Percentiles rank a stretch among this genome's conserved stretches.
Evolutionary conservation across 306 rosid genomes (phyloP).

Genomic region (Sicyos edulis): DNA sequence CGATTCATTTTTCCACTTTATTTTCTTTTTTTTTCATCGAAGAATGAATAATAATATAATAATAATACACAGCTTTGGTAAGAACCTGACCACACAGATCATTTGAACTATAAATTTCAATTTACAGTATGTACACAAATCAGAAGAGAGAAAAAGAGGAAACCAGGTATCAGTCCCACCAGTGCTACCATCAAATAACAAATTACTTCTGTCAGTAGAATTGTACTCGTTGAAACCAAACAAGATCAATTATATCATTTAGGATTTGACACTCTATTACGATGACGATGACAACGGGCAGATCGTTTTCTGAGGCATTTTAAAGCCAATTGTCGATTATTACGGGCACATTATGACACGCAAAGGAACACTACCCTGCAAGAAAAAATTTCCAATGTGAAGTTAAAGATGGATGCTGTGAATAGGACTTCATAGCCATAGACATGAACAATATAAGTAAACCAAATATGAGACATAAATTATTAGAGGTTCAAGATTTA

Average conservation of each 20-base stretch:
- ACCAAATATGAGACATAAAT: background rate
- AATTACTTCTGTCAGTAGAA: slow-evolving; percentile 56
- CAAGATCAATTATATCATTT: slow-evolving; percentile 20
- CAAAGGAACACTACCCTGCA: slow-evolving; percentile 4
- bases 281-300: background rate
- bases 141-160: slow-evolving; percentile 34
- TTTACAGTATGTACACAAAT: slow-evolving; percentile 76
- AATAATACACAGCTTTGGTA: slow-evolving; percentile 42
- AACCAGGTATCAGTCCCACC: slow-evolving; percentile 39
- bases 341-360: background rate
- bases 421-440: background rate
- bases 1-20: slow-evolving; percentile 26
- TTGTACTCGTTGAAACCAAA: slow-evolving; percentile 39
- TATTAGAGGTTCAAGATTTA: background rate
- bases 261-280: background rate
- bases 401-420: background rate
- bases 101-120: slow-evolving; percentile 44
- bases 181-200: slow-evolving; percentile 28
- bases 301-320: background rate
- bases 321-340: background rate
- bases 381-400: background rate
- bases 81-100: slow-evolving; percentile 60
- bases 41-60: slow-evolving; percentile 36
- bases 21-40: slow-evolving; percentile 33
- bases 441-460: background rate